Conservation (phyloP, 352 stramenopile genomes). For the Globisporangium ultimum region DNA sequence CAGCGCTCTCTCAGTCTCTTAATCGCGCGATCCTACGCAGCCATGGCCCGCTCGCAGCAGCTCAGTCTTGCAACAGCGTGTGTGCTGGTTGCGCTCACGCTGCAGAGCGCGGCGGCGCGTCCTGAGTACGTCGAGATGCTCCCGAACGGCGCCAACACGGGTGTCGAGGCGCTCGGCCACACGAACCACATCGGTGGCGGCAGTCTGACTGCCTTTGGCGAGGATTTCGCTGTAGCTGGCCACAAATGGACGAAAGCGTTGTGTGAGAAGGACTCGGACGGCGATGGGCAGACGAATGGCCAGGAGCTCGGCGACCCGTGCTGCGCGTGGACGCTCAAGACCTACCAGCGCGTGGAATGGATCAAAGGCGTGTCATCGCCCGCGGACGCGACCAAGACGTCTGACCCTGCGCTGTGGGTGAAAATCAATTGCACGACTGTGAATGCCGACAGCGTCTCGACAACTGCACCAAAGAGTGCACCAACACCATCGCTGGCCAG, state of each 20-base stretch:
- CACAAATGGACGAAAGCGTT: slow-evolving; percentile 28
- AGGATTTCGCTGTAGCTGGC: slow-evolving; percentile 22
- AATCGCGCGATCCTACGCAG: no score
- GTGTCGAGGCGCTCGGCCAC: slow-evolving; percentile 27
- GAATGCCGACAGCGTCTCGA: not conserved
- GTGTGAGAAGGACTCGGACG: slow-evolving; percentile 31
- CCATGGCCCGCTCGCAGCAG: no score
- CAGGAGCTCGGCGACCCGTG: slow-evolving; percentile 59
- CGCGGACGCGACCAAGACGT: slow-evolving; percentile 17
- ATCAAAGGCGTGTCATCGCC: slow-evolving; percentile 22
- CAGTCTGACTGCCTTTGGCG: slow-evolving; percentile 22
- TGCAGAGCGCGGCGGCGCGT: not conserved
- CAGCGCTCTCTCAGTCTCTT: no score
- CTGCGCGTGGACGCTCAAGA: slow-evolving; percentile 24
- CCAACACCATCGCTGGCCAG: not conserved
- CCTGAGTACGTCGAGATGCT: slow-evolving; percentile 16
- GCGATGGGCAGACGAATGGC: slow-evolving; percentile 54
- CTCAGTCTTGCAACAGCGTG: no score
- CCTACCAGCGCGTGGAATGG: slow-evolving; percentile 15
- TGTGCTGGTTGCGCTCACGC: no score
- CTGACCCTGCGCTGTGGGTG: slow-evolving; percentile 17
- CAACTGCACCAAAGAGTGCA: not conserved
- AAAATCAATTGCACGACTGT: slow-evolving; percentile 16
- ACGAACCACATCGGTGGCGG: slow-evolving; percentile 15
- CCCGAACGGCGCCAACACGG: slow-evolving; percentile 33